Evolutionary conservation across 371 early-diverging fungal species (phyloP), one percentile per base, ranked within the genome.

Genomic region (Circinella minor): DNA sequence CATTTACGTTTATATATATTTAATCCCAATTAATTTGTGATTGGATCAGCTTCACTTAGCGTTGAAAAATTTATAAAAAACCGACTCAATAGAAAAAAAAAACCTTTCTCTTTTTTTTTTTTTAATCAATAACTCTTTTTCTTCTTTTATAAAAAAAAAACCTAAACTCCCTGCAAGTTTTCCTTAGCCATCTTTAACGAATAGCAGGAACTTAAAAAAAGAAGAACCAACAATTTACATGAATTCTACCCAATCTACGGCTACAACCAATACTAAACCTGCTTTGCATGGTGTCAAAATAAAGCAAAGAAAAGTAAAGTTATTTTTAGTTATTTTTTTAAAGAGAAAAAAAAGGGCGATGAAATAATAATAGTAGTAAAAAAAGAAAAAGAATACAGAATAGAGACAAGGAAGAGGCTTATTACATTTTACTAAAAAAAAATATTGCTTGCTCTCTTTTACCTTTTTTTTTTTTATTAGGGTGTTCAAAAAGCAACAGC

Each of bases 211-310:
- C 18, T 37, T 51, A 65, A 68, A 65, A 66, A 68, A 62, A 63
- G 67, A 68, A 66, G 47, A 63, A 64, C 49, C 55, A 62, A 55
- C 64, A 62, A 37, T 54, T 67, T 77, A 72, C 79, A 88, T 88
- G 88, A 87, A 78, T 81, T 76, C 87, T 75, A 80, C 82, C 85
- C 87, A 87, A 84, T 80, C 83, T 74, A 79, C 77, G 75, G 76
- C 81, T 71, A 77, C 78, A 75, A 80, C 75, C 66, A 79, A 77
- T 75, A 71, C 79, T 70, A 87, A 86, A 85, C 91, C 91, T 80
- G 85, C 87, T 86, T 86, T 91, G 85, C 87, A 91, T 89, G 91
- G 91, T 88, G 91, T 91, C 81, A 92, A 88, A 79, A 90, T 92
- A 86, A 92, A 90, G 86, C 88, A 88, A 81, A 87, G 92, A 88